These are phyloP conservation scores for Ogataea degrootiae DNA, from an alignment of 805 yeast genomes.

Conservation along the genomic window DNA sequence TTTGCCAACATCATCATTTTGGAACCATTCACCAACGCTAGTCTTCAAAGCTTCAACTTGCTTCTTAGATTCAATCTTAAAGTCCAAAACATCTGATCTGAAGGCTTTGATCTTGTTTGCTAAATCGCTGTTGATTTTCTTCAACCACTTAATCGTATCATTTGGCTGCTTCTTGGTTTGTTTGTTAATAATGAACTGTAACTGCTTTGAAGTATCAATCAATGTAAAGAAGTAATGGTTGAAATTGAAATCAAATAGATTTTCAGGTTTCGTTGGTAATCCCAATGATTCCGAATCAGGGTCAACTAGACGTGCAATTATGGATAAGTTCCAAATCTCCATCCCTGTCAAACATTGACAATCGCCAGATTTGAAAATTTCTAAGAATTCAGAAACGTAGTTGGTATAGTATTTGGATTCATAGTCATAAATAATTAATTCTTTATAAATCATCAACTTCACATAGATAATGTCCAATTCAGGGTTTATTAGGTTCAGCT, in stretches of 20 bases:
- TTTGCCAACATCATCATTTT: slow-evolving; percentile 13
- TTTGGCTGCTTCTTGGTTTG: background rate
- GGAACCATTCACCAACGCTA: slow-evolving; percentile 15
- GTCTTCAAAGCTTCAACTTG: slow-evolving; percentile 7
- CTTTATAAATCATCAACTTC: slow-evolving; percentile 33
- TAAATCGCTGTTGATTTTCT: background rate
- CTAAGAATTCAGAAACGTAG: slow-evolving; percentile 11
- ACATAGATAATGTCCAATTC: slow-evolving; percentile 27
- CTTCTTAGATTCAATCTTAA: slow-evolving; percentile 9
- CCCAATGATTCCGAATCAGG: background rate
- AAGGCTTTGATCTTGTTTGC: slow-evolving; percentile 5
- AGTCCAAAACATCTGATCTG: slow-evolving; percentile 14
- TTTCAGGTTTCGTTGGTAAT: slow-evolving; percentile 8
- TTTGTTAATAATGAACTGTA: slow-evolving; percentile 9
- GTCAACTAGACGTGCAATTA: slow-evolving; percentile 10
- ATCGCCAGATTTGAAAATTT: slow-evolving; percentile 7
- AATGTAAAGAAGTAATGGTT: slow-evolving; percentile 19
- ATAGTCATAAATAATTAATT: slow-evolving; percentile 34
- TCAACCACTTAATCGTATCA: background rate
- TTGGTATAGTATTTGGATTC: slow-evolving; percentile 25
- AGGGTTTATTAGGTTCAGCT: slow-evolving; percentile 22
- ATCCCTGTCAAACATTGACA: slow-evolving; percentile 15
- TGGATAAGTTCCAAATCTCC: slow-evolving; percentile 34
- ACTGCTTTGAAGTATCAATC: slow-evolving; percentile 18
- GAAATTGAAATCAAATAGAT: slow-evolving; percentile 15